Base-by-base conservation (phyloP, 805 yeast species). In the Candida hispaniensis region DNA sequence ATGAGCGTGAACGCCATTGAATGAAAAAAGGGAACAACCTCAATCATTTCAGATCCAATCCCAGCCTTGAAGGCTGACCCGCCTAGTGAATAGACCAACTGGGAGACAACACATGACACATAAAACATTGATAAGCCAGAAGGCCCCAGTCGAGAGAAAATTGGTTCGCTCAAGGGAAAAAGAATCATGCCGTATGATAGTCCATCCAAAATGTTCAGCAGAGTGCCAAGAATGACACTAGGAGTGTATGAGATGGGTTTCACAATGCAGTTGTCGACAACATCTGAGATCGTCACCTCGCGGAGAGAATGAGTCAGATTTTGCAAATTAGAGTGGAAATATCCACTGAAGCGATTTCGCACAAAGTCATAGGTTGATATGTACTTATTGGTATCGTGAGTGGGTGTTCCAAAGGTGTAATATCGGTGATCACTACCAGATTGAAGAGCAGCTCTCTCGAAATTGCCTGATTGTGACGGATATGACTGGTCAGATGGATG, bases 31-130 rank as follows among this genome's bases (percentile, higher is more conserved):
- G 98, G 98, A 2, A 95, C 93, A n/a, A 91, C 83, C 55, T 91
- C 98, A 45, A 91, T 91, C 98, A 91, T 91, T 59, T 91, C 97
- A 3, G 94, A 80, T 1, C 98, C 98, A 26, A 88, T 74, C n/a
- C 93, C 94, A 2, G 85, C 69, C 42, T 73, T 73, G 60, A 91
- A 88, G 6, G 81, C 79, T 10, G 94, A 81, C 1, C 93, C 93
- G 10, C 98, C 98, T 14, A 81, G 56, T 0, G 96, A 85, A 52
- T 72, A 86, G 5, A 83, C 80, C 44, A 85, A 59, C 55, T 91
- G 98, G 0, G 94, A 79, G 1, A 88, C 69, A n/a, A 91, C 69
- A 18, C 94, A 80, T 4, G 94, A 80, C 24, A 88, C 71, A 56
- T 91, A 91, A 56, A 91, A 91, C 91, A 91, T 80, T 2, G 96